Conservation (phyloP, 306 rosid genomes). For the Oemleria cerasiformis region DNA sequence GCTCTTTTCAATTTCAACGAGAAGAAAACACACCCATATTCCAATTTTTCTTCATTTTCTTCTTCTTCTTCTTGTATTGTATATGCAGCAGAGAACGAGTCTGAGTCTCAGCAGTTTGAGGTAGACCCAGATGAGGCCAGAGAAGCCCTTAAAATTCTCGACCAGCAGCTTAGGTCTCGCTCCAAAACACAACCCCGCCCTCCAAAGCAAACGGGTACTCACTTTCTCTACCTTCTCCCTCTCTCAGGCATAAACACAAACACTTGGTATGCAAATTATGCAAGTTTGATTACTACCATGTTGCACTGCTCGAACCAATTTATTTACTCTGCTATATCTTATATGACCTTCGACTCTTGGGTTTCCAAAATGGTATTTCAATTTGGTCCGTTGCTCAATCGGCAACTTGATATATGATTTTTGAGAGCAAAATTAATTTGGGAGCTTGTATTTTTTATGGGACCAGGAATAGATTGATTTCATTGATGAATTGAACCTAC, state of each 20-base stretch:
- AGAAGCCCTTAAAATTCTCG: constrained; percentile 77
- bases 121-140: constrained; percentile 77
- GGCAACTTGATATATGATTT: too few species aligned
- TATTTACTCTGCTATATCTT: not conserved
- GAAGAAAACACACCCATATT: constrained; percentile 16
- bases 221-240: constrained; percentile 10
- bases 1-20: constrained; percentile 24
- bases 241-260: not conserved
- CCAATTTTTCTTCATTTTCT: not conserved
- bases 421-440: too few species aligned
- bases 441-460: too few species aligned
- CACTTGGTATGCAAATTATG: not conserved
- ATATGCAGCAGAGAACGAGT: constrained; percentile 52
- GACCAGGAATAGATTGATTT: too few species aligned
- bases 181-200: constrained; percentile 44
- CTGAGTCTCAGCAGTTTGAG: constrained; percentile 69
- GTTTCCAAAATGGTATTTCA: too few species aligned
- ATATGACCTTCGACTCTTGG: too few species aligned
- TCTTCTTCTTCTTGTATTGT: constrained; percentile 20
- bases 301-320: not conserved
- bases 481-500: too few species aligned
- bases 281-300: not conserved
- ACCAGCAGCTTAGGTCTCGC: constrained; percentile 64
- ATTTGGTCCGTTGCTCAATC: too few species aligned
- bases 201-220: constrained; percentile 49